Conservation (phyloP, 2,329 filamentous ascomycete genomes). For the Aureobasidium vineae region DNA sequence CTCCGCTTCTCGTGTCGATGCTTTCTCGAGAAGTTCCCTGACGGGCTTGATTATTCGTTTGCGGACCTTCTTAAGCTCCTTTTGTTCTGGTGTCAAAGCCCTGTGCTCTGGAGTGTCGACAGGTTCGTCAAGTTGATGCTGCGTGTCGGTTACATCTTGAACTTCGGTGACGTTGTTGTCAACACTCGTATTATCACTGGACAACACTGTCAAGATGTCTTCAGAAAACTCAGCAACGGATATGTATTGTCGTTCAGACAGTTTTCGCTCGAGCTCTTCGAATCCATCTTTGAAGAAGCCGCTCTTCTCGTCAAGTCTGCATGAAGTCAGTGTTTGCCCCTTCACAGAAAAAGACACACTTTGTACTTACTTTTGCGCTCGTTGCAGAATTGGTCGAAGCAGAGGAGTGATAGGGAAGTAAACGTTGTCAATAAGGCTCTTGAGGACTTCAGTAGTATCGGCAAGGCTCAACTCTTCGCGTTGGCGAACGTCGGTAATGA, state of each 20-base stretch:
- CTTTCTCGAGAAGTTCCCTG: slow-evolving; percentile 73
- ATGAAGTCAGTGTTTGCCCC: slow-evolving; percentile 39
- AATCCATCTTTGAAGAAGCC: slow-evolving; percentile 56
- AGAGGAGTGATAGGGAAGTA: slow-evolving; percentile 86
- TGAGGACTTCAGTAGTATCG: slow-evolving; percentile 63
- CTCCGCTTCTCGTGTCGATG: slow-evolving; percentile 77
- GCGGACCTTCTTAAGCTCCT: slow-evolving; percentile 78
- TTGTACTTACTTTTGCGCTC: slow-evolving; percentile 71
- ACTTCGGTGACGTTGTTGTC: slow-evolving; percentile 34
- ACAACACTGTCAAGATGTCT: slow-evolving; percentile 58
- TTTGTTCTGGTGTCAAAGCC: slow-evolving; percentile 60
- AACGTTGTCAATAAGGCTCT: slow-evolving; percentile 77
- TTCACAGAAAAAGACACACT: not conserved
- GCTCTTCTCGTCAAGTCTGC: slow-evolving; percentile 60
- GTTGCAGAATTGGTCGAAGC: slow-evolving; percentile 74
- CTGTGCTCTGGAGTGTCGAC: slow-evolving; percentile 42
- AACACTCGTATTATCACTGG: slow-evolving; percentile 51
- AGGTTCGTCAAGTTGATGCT: slow-evolving; percentile 43
- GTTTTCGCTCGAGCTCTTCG: slow-evolving; percentile 51
- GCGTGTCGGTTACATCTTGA: slow-evolving; percentile 41
- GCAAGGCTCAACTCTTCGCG: slow-evolving; percentile 76
- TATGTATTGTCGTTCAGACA: slow-evolving; percentile 58
- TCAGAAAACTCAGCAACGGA: slow-evolving; percentile 61
- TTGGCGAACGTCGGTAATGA: slow-evolving; percentile 69
- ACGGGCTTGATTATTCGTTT: slow-evolving; percentile 85